Percentiles rank a stretch among this genome's conserved stretches.
These are phyloP conservation scores for Holtermannia corniformis DNA, from an alignment of 768 basidiomycete species.

Conservation along the genomic window DNA sequence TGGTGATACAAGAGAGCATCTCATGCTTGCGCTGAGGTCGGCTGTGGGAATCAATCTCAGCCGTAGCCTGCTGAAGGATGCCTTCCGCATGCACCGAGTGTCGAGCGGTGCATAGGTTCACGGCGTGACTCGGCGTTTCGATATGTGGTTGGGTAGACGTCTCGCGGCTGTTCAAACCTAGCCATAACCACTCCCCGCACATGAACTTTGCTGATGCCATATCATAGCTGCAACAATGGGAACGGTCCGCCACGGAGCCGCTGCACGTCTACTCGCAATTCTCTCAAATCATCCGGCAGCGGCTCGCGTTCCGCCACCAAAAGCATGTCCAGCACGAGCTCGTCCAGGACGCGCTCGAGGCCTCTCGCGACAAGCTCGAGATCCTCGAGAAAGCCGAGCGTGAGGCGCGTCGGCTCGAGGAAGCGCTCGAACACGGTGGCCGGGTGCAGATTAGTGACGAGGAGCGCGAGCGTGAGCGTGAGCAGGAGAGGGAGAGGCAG, in stretches of 20 bases:
- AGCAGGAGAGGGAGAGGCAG: slow-evolving; percentile 11
- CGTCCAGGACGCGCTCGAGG: slow-evolving; percentile 80
- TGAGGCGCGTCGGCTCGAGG: slow-evolving; percentile 80
- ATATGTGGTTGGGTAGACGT: no score
- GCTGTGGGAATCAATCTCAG: no score
- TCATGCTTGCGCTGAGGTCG: no score
- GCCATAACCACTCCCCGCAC: neutral
- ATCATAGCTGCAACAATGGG: slow-evolving; percentile 78
- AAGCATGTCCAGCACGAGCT: slow-evolving; percentile 97
- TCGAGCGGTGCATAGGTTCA: no score
- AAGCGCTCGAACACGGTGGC: slow-evolving; percentile 59
- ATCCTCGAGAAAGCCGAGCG: slow-evolving; percentile 86
- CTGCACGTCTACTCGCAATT: slow-evolving; percentile 94
- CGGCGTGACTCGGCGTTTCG: no score
- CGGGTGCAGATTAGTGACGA: slow-evolving; percentile 12
- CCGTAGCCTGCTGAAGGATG: no score
- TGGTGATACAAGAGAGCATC: no score
- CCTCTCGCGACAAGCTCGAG: slow-evolving; percentile 71
- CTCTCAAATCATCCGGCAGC: slow-evolving; percentile 82
- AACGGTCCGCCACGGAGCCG: slow-evolving; percentile 91
- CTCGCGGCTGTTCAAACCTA: neutral
- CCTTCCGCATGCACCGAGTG: no score
- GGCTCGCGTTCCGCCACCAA: slow-evolving; percentile 89
- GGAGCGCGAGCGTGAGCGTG: slow-evolving; percentile 13
- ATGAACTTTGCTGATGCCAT: neutral